A percentile compares a stretch with the other conserved stretches of the same genome.
Conservation (phyloP, 164 flowering plant species). For the Platanus orientalis region DNA sequence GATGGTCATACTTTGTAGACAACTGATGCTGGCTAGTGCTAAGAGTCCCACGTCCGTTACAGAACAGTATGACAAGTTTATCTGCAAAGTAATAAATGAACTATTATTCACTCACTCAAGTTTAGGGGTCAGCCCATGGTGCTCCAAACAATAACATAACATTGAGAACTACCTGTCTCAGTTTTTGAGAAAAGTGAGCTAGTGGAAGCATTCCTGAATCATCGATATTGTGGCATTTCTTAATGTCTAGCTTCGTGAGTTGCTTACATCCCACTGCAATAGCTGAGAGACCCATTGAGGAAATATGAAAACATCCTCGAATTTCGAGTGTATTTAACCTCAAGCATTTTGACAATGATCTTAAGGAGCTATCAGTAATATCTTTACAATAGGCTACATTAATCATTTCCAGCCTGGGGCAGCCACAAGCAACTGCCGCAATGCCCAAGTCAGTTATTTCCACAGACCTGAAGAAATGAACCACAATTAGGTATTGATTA, state of each 20-base stretch:
- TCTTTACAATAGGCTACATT: slow-evolving; percentile 65
- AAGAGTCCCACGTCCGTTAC: slow-evolving; percentile 76
- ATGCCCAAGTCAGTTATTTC: slow-evolving; percentile 68
- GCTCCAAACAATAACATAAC: neutral
- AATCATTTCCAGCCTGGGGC: slow-evolving; percentile 63
- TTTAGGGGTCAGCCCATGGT: neutral
- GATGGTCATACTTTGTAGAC: slow-evolving; percentile 66
- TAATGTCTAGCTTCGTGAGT: slow-evolving; percentile 65
- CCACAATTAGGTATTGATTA: neutral
- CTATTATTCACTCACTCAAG: too few species aligned
- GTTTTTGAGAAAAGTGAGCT: slow-evolving; percentile 64
- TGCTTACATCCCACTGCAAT: slow-evolving; percentile 67
- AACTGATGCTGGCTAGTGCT: slow-evolving; percentile 75
- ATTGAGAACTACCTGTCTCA: slow-evolving; percentile 54
- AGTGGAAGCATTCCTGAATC: slow-evolving; percentile 81
- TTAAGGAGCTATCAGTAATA: slow-evolving; percentile 61
- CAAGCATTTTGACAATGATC: slow-evolving; percentile 55
- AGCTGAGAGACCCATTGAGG: slow-evolving; percentile 65
- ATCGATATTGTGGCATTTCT: slow-evolving; percentile 62
- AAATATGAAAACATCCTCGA: slow-evolving; percentile 65
- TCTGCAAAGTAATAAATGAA: slow-evolving; percentile 39
- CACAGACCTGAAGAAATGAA: slow-evolving; percentile 39
- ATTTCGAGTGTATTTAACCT: slow-evolving; percentile 58
- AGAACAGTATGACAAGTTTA: slow-evolving; percentile 73
- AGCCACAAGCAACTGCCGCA: slow-evolving; percentile 56